phyloP scores from a whole-genome alignment of 2,329 filamentous ascomycete species.

The Colletotrichum siamense region DNA sequence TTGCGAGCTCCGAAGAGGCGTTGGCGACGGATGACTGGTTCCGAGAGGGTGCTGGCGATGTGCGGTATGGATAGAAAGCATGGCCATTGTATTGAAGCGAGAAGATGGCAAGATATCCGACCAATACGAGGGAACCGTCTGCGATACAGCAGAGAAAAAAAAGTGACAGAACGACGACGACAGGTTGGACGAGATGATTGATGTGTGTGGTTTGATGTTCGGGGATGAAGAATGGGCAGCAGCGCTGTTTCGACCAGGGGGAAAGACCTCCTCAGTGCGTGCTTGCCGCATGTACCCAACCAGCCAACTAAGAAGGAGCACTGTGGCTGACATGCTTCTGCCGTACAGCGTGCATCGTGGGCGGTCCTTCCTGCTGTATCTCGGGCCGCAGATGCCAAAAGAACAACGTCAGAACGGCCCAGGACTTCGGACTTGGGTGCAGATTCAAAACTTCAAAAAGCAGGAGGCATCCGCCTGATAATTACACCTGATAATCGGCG shows the following conservation, averaged over 20 bases:
- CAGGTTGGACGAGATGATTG: not conserved
- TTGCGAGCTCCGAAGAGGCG: slow-evolving; percentile 59
- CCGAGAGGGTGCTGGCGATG: slow-evolving; percentile 57
- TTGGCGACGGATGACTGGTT: slow-evolving; percentile 71
- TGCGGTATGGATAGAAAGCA: slow-evolving; percentile 61
- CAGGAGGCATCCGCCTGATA: not conserved
- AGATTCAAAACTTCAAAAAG: not conserved
- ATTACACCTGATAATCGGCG: not conserved
- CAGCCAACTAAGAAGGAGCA: not conserved
- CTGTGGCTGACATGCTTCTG: not conserved
- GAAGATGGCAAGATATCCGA: not conserved
- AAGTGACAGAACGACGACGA: not conserved
- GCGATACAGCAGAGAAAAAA: not conserved
- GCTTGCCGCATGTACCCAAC: not conserved
- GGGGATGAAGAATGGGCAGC: slow-evolving; percentile 5
- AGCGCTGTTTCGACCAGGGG: not conserved
- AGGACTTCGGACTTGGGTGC: not conserved
- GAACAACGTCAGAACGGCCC: not conserved
- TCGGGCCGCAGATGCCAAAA: not conserved
- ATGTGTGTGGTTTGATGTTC: slow-evolving; percentile 9
- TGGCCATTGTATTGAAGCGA: not conserved
- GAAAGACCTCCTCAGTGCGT: not conserved
- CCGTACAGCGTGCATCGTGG: not conserved
- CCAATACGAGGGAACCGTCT: not conserved
- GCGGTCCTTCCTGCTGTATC: not conserved